These are phyloP conservation scores for Tolypocladium endophyticum DNA, from an alignment of 2,329 filamentous ascomycete genomes.

Conservation along the genomic window DNA sequence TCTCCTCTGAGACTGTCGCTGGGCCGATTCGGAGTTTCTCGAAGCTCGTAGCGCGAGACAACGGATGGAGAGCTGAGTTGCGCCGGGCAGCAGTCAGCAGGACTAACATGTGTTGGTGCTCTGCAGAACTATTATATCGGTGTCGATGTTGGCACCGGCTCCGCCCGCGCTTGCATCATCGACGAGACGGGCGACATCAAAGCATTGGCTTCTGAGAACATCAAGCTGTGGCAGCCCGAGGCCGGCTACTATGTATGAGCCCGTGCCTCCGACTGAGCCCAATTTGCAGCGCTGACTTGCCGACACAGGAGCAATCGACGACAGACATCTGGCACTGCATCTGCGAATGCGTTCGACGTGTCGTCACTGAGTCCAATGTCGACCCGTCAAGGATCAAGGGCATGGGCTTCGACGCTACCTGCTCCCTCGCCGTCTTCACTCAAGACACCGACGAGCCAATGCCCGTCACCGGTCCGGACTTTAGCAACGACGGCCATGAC, in stretches of 20 bases:
- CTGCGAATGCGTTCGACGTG: conserved; percentile 74
- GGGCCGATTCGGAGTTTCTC: neutral
- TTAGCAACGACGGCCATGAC: conserved; percentile 64
- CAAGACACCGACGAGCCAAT: conserved; percentile 85
- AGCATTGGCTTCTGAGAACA: conserved; percentile 61
- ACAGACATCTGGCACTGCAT: conserved; percentile 95
- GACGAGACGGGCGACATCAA: conserved; percentile 84
- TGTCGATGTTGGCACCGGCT: conserved; percentile 93
- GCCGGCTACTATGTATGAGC: conserved; percentile 60
- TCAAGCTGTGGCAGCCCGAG: conserved; percentile 71
- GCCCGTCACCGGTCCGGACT: conserved; percentile 80
- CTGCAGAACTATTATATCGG: conserved; percentile 58
- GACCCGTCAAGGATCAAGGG: conserved; percentile 69
- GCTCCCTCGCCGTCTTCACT: conserved; percentile 85
- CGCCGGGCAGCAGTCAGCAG: neutral
- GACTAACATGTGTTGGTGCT: neutral
- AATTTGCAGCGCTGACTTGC: conserved; percentile 4
- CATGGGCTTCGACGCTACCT: conserved; percentile 97
- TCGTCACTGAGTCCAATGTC: conserved; percentile 71
- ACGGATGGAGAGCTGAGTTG: neutral
- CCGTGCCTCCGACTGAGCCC: neutral
- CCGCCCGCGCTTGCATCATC: conserved; percentile 91
- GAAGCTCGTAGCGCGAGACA: neutral
- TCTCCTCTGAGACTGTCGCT: neutral
- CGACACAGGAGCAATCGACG: conserved; percentile 79